Conservation (phyloP, 2,329 filamentous ascomycete species). For the Aspergillus sp. region DNA sequence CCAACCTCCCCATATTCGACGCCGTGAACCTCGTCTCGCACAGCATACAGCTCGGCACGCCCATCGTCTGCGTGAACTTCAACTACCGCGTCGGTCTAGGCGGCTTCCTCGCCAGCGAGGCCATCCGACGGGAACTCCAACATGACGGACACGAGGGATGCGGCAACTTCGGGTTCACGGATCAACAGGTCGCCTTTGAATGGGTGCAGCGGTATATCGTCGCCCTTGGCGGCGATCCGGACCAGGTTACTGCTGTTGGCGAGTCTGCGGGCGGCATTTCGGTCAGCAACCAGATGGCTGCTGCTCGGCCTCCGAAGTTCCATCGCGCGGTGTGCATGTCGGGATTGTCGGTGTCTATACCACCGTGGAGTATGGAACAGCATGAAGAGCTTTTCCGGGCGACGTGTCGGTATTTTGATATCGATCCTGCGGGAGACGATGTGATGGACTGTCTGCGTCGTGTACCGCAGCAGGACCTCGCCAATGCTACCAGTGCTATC, state of each 20-base stretch:
- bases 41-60: constrained; percentile 15
- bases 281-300: constrained; percentile 24
- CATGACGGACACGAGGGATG: constrained; percentile 20
- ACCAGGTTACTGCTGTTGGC: constrained; percentile 29
- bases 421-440: constrained; percentile 13
- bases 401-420: constrained; percentile 20
- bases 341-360: constrained; percentile 20
- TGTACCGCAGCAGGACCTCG: constrained; percentile 23
- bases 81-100: constrained; percentile 28
- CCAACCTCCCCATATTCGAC: constrained; percentile 26
- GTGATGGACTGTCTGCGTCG: constrained; percentile 18
- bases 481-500: constrained; percentile 21
- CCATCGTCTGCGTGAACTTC: constrained; percentile 25
- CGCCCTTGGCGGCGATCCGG: constrained; percentile 32
- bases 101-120: constrained; percentile 21
- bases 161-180: constrained; percentile 43
- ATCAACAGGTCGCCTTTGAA: constrained; percentile 29
- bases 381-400: constrained; percentile 21
- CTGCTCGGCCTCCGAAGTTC: constrained; percentile 18
- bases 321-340: constrained; percentile 26
- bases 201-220: constrained; percentile 36
- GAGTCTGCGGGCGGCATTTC: constrained; percentile 29
- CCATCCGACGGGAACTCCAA: constrained; percentile 16
- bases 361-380: constrained; percentile 21
- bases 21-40: constrained; percentile 24